Percentiles rank a stretch among this genome's conserved stretches.
Conservation (phyloP, 2,329 filamentous ascomycete genomes). For the Knufia petricola region DNA sequence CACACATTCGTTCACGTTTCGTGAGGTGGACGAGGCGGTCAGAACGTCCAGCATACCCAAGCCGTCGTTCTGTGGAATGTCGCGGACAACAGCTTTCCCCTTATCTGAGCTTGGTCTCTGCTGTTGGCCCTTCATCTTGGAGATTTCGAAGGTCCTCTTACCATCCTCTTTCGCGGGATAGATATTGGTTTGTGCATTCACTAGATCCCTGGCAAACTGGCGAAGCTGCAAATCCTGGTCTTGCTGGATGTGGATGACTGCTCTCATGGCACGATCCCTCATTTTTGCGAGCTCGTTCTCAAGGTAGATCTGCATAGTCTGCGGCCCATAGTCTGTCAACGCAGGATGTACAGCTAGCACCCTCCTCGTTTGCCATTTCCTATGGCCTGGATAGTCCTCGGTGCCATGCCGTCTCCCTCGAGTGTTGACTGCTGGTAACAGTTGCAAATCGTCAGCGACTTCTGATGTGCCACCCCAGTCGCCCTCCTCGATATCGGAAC, state of each 20-base stretch:
- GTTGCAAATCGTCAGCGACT: not conserved
- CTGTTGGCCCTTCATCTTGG: not conserved
- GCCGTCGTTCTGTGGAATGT: no score
- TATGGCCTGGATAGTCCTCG: conserved; percentile 1
- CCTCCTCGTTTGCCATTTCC: not conserved
- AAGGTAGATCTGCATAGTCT: conserved; percentile 15
- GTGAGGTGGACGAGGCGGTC: no score
- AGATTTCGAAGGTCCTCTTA: not conserved
- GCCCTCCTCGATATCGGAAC: not conserved
- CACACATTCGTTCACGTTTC: not conserved
- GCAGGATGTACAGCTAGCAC: conserved; percentile 10
- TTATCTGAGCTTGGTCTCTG: not conserved
- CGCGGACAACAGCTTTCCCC: not conserved
- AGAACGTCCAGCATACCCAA: no score
- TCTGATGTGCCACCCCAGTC: not conserved
- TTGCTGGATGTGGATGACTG: not conserved
- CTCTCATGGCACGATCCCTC: not conserved
- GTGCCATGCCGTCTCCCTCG: not conserved
- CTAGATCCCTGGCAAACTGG: conserved; percentile 13
- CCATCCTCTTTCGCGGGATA: not conserved
- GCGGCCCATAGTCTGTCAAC: conserved; percentile 17
- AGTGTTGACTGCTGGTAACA: not conserved
- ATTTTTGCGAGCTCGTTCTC: conserved; percentile 13
- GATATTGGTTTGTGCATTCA: not conserved
- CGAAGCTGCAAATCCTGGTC: not conserved